Percentiles rank a stretch among this genome's conserved stretches.
phyloP scores from a whole-genome alignment of 2,329 filamentous ascomycete species.

The Pseudopyricularia cyperi region DNA sequence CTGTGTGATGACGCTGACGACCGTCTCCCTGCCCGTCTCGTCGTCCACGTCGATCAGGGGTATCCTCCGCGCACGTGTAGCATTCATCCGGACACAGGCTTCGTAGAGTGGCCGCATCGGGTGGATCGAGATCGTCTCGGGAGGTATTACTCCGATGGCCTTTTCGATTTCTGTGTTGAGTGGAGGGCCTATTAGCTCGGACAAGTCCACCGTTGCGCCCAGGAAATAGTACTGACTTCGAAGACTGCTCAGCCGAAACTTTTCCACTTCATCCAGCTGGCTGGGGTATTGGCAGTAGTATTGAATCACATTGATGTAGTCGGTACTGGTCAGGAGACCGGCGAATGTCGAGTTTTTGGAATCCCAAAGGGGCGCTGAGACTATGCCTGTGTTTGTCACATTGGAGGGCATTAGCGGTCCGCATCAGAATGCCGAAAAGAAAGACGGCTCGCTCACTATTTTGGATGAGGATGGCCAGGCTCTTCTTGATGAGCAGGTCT shows the following conservation, averaged over 20 bases:
- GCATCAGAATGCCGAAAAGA: neutral
- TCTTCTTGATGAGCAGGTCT: constrained; percentile 90
- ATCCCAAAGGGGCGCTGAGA: constrained; percentile 95
- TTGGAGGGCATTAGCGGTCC: neutral
- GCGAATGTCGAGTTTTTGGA: constrained; percentile 87
- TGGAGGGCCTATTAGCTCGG: neutral
- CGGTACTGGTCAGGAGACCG: constrained; percentile 84
- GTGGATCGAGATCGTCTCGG: constrained; percentile 93
- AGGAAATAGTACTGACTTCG: constrained; percentile 43
- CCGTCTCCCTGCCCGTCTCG: constrained; percentile 82
- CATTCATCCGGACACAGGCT: constrained; percentile 86
- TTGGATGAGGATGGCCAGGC: constrained; percentile 85
- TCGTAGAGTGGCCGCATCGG: constrained; percentile 86
- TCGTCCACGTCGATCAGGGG: constrained; percentile 88
- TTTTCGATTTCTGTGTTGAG: constrained; percentile 69
- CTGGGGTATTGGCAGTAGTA: constrained; percentile 98
- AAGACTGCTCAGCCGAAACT: constrained; percentile 84
- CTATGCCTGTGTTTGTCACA: constrained; percentile 54
- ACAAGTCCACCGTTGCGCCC: neutral
- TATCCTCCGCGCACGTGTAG: constrained; percentile 84
- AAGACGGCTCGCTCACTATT: constrained; percentile 50
- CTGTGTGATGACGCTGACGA: constrained; percentile 94
- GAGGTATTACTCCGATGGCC: constrained; percentile 77
- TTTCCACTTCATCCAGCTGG: constrained; percentile 77
- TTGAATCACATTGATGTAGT: constrained; percentile 97